These are phyloP conservation scores for Barnettozyma californica DNA, from an alignment of 805 yeast genomes.

Conservation along the genomic window DNA sequence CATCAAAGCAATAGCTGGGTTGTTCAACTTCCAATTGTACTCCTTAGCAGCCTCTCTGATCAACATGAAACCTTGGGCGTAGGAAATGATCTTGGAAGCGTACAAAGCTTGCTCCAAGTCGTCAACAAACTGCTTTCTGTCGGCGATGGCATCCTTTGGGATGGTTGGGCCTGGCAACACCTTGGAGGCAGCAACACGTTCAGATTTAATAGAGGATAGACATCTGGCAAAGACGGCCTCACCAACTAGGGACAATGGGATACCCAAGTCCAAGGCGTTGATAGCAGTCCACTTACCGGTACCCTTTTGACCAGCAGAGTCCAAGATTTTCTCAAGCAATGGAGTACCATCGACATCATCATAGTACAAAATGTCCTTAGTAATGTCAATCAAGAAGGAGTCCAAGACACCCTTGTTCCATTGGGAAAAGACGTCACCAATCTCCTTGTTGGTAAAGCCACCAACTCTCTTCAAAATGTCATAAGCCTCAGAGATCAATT, in stretches of 20 bases:
- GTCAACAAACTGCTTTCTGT: slow-evolving; percentile 81
- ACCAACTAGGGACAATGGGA: slow-evolving; percentile 97
- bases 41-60: slow-evolving; percentile 97
- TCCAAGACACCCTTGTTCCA: slow-evolving; percentile 98
- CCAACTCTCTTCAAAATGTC: slow-evolving; percentile 93
- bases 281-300: slow-evolving; percentile 99
- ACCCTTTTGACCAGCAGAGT: slow-evolving; percentile 98
- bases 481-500: slow-evolving; percentile 96
- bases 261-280: slow-evolving; percentile 94
- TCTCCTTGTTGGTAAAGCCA: slow-evolving; percentile 84
- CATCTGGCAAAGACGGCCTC: slow-evolving; percentile 98
- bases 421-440: slow-evolving; percentile 81
- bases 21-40: slow-evolving; percentile 94
- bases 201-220: slow-evolving; percentile 85
- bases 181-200: slow-evolving; percentile 83
- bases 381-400: slow-evolving; percentile 94
- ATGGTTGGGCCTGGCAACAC: slow-evolving; percentile 73
- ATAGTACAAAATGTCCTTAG: slow-evolving; percentile 88
- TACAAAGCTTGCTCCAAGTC: slow-evolving; percentile 96
- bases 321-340: slow-evolving; percentile 92
- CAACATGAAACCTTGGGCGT: slow-evolving; percentile 99
- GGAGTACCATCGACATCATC: slow-evolving; percentile 90
- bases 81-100: slow-evolving; percentile 97
- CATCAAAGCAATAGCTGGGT: slow-evolving; percentile 98
- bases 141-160: slow-evolving; percentile 58